Conservation (phyloP, 768 basidiomycete species). For the Boletus pseudopeckii region DNA sequence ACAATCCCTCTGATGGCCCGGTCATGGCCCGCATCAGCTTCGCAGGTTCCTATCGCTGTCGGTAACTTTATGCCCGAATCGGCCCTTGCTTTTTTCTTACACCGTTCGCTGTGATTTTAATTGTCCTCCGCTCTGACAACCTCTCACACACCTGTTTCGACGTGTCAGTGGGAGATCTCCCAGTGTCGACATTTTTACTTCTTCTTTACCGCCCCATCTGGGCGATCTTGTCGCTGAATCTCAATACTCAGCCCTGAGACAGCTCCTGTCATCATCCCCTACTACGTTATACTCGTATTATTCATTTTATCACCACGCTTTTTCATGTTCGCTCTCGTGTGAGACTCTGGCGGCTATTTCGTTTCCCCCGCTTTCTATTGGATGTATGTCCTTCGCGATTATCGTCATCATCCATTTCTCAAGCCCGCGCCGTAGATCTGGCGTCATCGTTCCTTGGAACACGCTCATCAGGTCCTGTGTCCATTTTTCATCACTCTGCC, state of each 20-base stretch:
- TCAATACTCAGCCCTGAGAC: slow-evolving; percentile 21
- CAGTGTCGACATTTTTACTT: slow-evolving; percentile 15
- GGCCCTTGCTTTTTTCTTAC: slow-evolving; percentile 6
- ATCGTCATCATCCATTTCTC: slow-evolving; percentile 15
- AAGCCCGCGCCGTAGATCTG: slow-evolving; percentile 17
- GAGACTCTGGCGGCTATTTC: slow-evolving; percentile 9
- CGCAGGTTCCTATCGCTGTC: slow-evolving; percentile 23
- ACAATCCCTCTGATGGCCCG: slow-evolving; percentile 16
- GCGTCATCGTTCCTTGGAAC: slow-evolving; percentile 14
- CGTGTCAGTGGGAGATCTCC: slow-evolving; percentile 17
- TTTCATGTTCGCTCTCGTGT: slow-evolving; percentile 11
- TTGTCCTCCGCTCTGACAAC: slow-evolving; percentile 1
- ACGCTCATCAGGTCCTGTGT: too few relatives aligned
- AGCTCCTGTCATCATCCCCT: slow-evolving; percentile 18
- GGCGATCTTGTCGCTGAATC: slow-evolving; percentile 17
- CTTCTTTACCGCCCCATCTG: slow-evolving; percentile 13
- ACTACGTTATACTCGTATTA: slow-evolving; percentile 12
- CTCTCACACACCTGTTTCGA: slow-evolving; percentile 15
- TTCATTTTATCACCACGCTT: slow-evolving; percentile 17
- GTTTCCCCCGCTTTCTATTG: slow-evolving; percentile 14
- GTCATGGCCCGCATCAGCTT: slow-evolving; percentile 21
- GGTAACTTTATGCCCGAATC: slow-evolving; percentile 26
- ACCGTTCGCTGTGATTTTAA: too few relatives aligned
- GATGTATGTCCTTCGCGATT: slow-evolving; percentile 15
- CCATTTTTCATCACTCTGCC: too few relatives aligned